Conservation (phyloP, 192 early-diverging fungal species). For the Dispira parvispora region DNA sequence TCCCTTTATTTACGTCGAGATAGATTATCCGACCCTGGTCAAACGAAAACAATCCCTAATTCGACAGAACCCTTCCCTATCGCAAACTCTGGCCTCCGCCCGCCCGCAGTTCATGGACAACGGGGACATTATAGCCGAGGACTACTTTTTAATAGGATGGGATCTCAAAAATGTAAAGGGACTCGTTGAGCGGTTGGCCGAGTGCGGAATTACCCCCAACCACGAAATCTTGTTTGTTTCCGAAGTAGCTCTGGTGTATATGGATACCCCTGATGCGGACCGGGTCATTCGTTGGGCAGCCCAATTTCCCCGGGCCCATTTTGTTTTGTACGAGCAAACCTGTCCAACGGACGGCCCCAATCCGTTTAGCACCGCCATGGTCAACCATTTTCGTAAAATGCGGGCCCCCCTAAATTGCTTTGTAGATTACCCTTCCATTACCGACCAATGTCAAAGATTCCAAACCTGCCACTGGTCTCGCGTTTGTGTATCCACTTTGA, state of each 20-base stretch:
- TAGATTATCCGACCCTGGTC: slow-evolving; percentile 5
- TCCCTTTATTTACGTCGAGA: background rate
- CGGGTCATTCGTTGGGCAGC: slow-evolving; percentile 3
- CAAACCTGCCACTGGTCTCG: background rate
- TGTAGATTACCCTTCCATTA: background rate
- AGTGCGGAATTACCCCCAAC: background rate
- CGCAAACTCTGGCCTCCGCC: background rate
- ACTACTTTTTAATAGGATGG: slow-evolving; percentile 6
- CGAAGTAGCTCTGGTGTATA: slow-evolving; percentile 9
- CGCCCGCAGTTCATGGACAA: background rate
- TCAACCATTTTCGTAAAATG: slow-evolving; percentile 8
- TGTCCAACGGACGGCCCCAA: background rate
- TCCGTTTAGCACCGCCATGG: slow-evolving; percentile 9
- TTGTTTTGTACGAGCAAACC: slow-evolving; percentile 10
- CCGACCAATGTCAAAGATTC: background rate
- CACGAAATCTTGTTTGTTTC: slow-evolving; percentile 5
- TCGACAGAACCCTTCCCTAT: background rate
- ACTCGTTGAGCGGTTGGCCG: background rate
- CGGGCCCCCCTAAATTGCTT: slow-evolving; percentile 1
- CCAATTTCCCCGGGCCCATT: background rate
- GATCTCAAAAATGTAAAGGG: slow-evolving; percentile 3
- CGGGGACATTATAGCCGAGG: slow-evolving; percentile 3
- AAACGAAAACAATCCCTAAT: slow-evolving; percentile 1
- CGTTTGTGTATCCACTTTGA: background rate
- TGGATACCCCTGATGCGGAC: slow-evolving; percentile 7